Base-by-base conservation (phyloP, 208 protist species). In the Wallacemonas sp. region DNA sequence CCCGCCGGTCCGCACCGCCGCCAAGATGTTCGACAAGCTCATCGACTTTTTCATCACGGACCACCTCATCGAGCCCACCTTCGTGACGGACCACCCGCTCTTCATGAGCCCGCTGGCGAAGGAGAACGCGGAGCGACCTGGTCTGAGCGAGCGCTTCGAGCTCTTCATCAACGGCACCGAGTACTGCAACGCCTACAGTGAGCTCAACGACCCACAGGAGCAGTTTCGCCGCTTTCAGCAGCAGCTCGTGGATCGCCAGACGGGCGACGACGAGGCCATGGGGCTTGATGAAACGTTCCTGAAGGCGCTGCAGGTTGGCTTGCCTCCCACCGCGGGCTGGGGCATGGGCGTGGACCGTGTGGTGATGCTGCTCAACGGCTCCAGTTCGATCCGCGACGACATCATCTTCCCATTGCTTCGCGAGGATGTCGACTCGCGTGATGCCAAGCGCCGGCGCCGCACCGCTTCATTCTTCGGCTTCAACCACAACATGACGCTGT, bases 181-280 rank as follows among this genome's bases (percentile, higher is more conserved):
- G 78, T 87, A 98, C 60, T 96, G 86, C 52, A 99, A 99, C 78
- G 96, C 97, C 1, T 99, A 99, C 70, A 98, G 88, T 23, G 97
- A 99, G 70, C 81, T 99, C 27, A 99, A 98, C 67, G 92, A 99
- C 71, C 97, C 98, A 38, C 70, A 92, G 52, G 95, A 98, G 64
- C 97, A 99, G 83, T 92, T 93, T 66, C 74, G 67, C 32, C 92
- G 97, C 62, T 99, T 99, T 44, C 78, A 97, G 67, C 77, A 89
- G 62, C 97, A 99, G 72, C 61, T 92, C 23, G 39, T 92, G 23
- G 92, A 98, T 52, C 78, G 85, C 46, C 75, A 79, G 60, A 76
- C 69, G 1, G 96, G 96, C 55, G 98, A 99, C 69, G 93, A 97
- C 5, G 96, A 99, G 83, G 90, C 96, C 21, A 91, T 93, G 71